Base-by-base conservation (phyloP, 2,329 filamentous ascomycete genomes). In the Ophiostoma piceae region DNA sequence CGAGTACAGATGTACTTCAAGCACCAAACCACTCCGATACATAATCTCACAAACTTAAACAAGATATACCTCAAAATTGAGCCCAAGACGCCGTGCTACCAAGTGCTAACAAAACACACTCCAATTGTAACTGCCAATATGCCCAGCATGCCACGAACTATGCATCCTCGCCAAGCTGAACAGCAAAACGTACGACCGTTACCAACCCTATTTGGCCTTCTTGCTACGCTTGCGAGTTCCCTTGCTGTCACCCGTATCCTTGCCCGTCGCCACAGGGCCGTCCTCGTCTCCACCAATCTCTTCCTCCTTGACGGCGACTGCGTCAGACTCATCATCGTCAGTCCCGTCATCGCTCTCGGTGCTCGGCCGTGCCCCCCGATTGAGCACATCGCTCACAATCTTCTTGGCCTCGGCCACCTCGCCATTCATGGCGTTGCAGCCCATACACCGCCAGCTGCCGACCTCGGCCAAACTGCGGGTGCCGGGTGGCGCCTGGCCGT, bases 401-500 rank as follows among this genome's bases (percentile, higher is more conserved):
- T 89, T 87, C 74, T 87, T 87, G 9, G 88, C 87, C 77, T 94
- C 91, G 72, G 90, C 91, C 75, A 92, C 87, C 75, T 91, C 87
- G 0, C 94, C 94, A 77, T 99, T 99, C 81, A 85, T 85, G 1
- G 87, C 83, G 11, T 90, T 89, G 76, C 95, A 99, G n/a, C 87
- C 87, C 77, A 92, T 90, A 79, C 95, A 99, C 71, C 89, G 88
- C 95, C 95, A 99, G 72, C 84, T 84, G 1, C 94, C 95, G 0
- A 99, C 76, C 68, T 97, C 94, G 54, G 91, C 87, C 1, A 94
- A 80, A 0, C 84, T 87, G 74, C 88, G 90, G 0, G 91, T 89
- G 0, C 95, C 95, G 0, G 95, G 94, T 1, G 95, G 94, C 3
- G 95, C 95, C 77, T 97, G 95, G 0, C 96, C 95, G 77, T 99